A percentile compares a stretch with the other conserved stretches of the same genome.
Conservation (phyloP, 805 yeast species). For the Ogataea zsoltii region DNA sequence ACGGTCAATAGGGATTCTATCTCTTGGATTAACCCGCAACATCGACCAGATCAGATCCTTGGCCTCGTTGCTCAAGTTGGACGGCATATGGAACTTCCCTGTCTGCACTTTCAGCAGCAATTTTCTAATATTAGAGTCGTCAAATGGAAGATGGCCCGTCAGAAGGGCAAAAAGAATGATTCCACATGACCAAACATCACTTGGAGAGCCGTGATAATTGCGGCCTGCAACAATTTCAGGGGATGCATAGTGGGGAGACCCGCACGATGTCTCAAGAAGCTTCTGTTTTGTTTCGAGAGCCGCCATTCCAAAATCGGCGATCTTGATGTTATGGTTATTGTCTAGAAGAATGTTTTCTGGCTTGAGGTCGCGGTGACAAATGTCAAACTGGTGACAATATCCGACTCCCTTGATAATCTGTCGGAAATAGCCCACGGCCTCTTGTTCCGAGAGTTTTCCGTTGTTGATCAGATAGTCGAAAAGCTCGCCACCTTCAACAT, state of each 20-base stretch:
- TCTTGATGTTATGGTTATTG: constrained; percentile 62
- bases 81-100: constrained; percentile 74
- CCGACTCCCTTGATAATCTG: constrained; percentile 79
- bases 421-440: constrained; percentile 74
- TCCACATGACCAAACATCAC: constrained; percentile 90
- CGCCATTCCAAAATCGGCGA: constrained; percentile 91
- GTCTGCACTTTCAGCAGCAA: constrained; percentile 72
- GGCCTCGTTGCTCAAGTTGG: constrained; percentile 61
- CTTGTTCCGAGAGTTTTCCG: constrained; percentile 70
- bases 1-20: constrained; percentile 67
- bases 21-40: constrained; percentile 68
- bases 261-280: constrained; percentile 78
- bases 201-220: constrained; percentile 79
- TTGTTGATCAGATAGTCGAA: constrained; percentile 71
- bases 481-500: constrained; percentile 86
- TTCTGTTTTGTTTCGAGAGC: constrained; percentile 73
- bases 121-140: constrained; percentile 75
- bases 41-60: constrained; percentile 63
- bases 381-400: constrained; percentile 78
- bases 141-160: constrained; percentile 82
- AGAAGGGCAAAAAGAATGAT: constrained; percentile 75
- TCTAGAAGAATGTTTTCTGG: constrained; percentile 79
- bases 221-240: constrained; percentile 83
- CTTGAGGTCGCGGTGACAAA: constrained; percentile 79
- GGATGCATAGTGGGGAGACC: constrained; percentile 87